Evolutionary conservation across 352 stramenopile species (phyloP).

Genomic region (Phytophthora tentaculata): DNA sequence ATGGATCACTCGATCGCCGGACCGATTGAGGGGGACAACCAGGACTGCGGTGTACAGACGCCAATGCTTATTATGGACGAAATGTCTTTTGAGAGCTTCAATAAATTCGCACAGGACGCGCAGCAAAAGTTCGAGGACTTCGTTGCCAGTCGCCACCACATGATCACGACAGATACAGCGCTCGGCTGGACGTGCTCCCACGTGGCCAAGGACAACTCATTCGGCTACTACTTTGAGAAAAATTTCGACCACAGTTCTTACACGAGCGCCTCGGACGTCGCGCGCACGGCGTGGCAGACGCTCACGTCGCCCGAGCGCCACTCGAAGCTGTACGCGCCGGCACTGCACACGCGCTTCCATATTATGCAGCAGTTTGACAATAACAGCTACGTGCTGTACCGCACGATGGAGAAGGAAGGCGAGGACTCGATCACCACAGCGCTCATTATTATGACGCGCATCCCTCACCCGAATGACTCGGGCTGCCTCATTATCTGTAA

Average conservation of each 20-base stretch:
- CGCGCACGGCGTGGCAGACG: constrained; percentile 49
- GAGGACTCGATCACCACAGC: constrained; percentile 65
- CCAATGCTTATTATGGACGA: constrained; percentile 67
- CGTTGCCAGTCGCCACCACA: constrained; percentile 46
- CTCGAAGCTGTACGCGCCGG: constrained; percentile 57
- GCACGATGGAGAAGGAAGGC: constrained; percentile 65
- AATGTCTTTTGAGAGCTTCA: constrained; percentile 62
- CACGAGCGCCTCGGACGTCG: constrained; percentile 34
- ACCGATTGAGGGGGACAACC: constrained; percentile 29
- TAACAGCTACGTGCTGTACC: constrained; percentile 60
- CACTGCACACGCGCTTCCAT: constrained; percentile 61
- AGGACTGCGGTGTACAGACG: constrained; percentile 45
- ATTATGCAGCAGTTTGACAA: constrained; percentile 63
- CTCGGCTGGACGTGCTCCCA: constrained; percentile 60
- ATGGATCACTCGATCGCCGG: constrained; percentile 61
- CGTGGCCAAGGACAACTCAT: constrained; percentile 53
- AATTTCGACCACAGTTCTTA: constrained; percentile 35
- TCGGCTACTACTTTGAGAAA: constrained; percentile 66
- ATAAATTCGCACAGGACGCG: constrained; percentile 50
- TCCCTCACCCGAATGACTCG: constrained; percentile 40
- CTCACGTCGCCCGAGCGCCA: constrained; percentile 51
- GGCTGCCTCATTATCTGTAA: constrained; percentile 63
- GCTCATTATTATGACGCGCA: constrained; percentile 63
- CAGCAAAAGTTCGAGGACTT: constrained; percentile 50
- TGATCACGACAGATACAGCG: constrained; percentile 56